Percentiles rank a stretch among this genome's conserved stretches.
Evolutionary conservation across 2,329 filamentous ascomycete species (phyloP).

Genomic region (Torrubiella hemipterigena): DNA sequence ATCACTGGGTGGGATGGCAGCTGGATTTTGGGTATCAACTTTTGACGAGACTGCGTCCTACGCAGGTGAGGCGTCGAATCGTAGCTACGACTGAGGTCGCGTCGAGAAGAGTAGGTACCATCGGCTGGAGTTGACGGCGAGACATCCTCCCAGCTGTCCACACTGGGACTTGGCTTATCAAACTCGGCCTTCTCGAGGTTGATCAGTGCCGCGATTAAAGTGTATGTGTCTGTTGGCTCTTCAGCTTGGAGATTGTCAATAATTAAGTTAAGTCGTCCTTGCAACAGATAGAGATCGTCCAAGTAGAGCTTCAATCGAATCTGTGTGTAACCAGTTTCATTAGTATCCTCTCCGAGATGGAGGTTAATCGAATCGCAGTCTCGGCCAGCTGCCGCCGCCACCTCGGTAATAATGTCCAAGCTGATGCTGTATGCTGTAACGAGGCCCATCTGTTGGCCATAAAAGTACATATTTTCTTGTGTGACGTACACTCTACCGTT

Average conservation of each 20-base stretch:
- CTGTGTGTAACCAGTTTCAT: conserved; percentile 53
- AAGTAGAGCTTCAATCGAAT: conserved; percentile 89
- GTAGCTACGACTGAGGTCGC: conserved; percentile 17
- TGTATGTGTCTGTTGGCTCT: conserved; percentile 54
- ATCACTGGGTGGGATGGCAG: conserved; percentile 69
- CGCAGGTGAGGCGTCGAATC: conserved; percentile 24
- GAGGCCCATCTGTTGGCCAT: conserved; percentile 86
- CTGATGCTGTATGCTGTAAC: conserved; percentile 71
- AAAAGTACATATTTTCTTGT: conserved; percentile 82
- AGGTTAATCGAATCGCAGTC: conserved; percentile 91
- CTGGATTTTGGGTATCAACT: conserved; percentile 57
- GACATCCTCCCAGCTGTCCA: conserved; percentile 86
- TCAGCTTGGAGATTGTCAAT: conserved; percentile 69
- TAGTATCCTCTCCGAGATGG: conserved; percentile 54
- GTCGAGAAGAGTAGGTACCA: conserved; percentile 32
- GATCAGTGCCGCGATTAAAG: conserved; percentile 59
- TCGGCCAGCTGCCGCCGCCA: conserved; percentile 77
- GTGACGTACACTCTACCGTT: conserved; percentile 79
- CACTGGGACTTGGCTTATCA: conserved; percentile 52
- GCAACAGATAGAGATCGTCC: conserved; percentile 71
- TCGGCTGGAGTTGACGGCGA: conserved; percentile 50
- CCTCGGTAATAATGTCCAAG: conserved; percentile 69
- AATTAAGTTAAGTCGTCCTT: conserved; percentile 73
- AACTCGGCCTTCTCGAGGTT: conserved; percentile 58
- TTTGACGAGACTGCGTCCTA: conserved; percentile 19